Base-by-base conservation (phyloP, 805 yeast genomes). In the Helenozyma rhizophorensis region DNA sequence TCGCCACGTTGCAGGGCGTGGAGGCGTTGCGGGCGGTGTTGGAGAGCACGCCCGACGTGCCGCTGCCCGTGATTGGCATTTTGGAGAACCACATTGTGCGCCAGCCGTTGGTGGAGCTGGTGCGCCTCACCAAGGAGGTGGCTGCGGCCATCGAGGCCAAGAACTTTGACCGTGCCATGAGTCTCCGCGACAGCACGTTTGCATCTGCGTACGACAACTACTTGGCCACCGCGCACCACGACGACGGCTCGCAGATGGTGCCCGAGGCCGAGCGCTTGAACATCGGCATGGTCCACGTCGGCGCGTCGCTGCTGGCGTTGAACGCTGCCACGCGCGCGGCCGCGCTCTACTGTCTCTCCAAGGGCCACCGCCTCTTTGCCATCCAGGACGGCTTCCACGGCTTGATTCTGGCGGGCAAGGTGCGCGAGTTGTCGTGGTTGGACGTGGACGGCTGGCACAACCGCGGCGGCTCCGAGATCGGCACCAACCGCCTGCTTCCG, bases 1-100 rank as follows among this genome's bases (percentile, higher is more conserved):
- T 93, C 49, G 96, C 97, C 24, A 90, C 98, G 12, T 60, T 90
- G 47, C 98, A 93, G 68, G 98, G 97, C 62, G 96, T 90, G 25
- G 97, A 88, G 51, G 97, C 98, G 7, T 95, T 93, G 14, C 80
- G 83, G 40, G 97, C 97, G 2, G 90, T 93, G 13, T 69, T 93
- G 48, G 88, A 83, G 33, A 69, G 83, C 34, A 86, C 95, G 8
- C 96, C 96, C 18, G 82, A 78, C 1, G 83, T 90, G 3, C 97
- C 97, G 24, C 84, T 96, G 9, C 97, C 97, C 34, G 77, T 93
- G 77, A 93, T 93, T 60, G 95, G 94, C 34, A 75, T 90, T 48
- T 68, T 73, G 40, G 96, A 88, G 58, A 90, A 89, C 66, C 83
- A 86, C 57, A 78, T 93, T 48, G 82, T 82, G 29, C 76, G 96